Base-by-base conservation (phyloP, 2,329 filamentous ascomycete genomes). In the Davidsoniella virescens region DNA sequence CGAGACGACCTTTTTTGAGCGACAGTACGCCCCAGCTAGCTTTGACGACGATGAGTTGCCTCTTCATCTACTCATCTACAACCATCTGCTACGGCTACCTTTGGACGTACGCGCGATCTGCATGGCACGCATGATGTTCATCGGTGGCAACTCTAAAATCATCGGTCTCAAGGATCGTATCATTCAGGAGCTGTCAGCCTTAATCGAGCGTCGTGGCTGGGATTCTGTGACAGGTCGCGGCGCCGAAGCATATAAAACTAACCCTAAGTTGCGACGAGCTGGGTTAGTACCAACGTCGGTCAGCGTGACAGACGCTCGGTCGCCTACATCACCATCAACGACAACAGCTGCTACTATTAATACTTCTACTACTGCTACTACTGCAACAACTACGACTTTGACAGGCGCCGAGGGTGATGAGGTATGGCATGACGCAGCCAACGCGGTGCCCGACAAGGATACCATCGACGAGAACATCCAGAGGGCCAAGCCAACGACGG, bases 41-140 rank as follows among this genome's bases (percentile, higher is more conserved):
- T 79, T 87, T 54, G 92, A 98, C 59, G 88, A 96, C 58, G 73
- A 98, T 57, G 90, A 96, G 56, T 72, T 84, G 16, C 80, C 90
- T 0, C 59, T 96, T 1, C 85, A 84, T 47, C 61, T 80, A 10
- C 72, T 96, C 7, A 70, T 93, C 2, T 93, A 94, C 64, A 75
- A 76, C 49, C 75, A 80, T 37, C 72, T 98, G 1, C 70, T 93
- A 1, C 72, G 77, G 6, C 70, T 95, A 1, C 84, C 87, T 0
- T 67, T 90, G 3, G 92, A 98, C 63, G 79, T 88, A 3, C 79
- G 92, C 20, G 81, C 84, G 1, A 66, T 82, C 4, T 95, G 90
- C 63, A 92, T 95, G 79, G 80, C 87, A 1, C 83, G 90, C 38
- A 84, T 96, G 43, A 70, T 94, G 14, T 84, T 98, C 59, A 82